phyloP scores from a whole-genome alignment of 768 basidiomycete species.

The Russula vinacea region DNA sequence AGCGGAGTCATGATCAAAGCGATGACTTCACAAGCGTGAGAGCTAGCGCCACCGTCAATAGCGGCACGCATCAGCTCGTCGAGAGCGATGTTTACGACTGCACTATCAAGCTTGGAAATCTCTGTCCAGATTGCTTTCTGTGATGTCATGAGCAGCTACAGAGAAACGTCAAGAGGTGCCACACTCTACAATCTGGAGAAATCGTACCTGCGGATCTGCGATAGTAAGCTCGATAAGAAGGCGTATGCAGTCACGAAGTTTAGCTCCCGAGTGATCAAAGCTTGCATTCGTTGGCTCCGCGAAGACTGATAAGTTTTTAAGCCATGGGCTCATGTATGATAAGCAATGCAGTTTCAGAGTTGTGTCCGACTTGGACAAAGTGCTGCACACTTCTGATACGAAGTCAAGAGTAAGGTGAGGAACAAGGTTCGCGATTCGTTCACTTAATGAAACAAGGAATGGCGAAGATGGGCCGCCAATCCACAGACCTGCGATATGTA shows the following conservation, averaged over 20 bases:
- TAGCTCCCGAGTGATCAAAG: slow-evolving; percentile 68
- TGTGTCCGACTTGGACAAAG: slow-evolving; percentile 50
- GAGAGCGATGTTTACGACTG: slow-evolving; percentile 66
- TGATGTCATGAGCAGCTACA: slow-evolving; percentile 58
- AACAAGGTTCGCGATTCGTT: slow-evolving; percentile 64
- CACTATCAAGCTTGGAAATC: slow-evolving; percentile 63
- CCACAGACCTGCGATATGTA: slow-evolving; percentile 42
- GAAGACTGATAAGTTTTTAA: slow-evolving; percentile 72
- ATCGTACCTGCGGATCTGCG: slow-evolving; percentile 62
- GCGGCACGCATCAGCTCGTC: slow-evolving; percentile 81
- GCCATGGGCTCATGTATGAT: slow-evolving; percentile 86
- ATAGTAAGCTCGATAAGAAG: slow-evolving; percentile 72
- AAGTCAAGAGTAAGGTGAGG: slow-evolving; percentile 87
- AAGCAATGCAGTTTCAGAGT: slow-evolving; percentile 67
- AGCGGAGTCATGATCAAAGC: slow-evolving; percentile 70
- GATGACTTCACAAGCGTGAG: slow-evolving; percentile 69
- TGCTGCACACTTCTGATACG: slow-evolving; percentile 74
- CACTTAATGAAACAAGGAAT: slow-evolving; percentile 65
- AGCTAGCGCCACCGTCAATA: slow-evolving; percentile 78
- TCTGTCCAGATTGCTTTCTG: slow-evolving; percentile 78
- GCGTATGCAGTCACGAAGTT: slow-evolving; percentile 79
- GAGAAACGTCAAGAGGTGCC: background rate
- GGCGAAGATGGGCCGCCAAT: slow-evolving; percentile 45
- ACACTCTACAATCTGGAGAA: background rate
- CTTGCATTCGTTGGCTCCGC: slow-evolving; percentile 64